Evolutionary conservation across 139 green algal species (phyloP).

Genomic region (Desmodesmus armatus): DNA sequence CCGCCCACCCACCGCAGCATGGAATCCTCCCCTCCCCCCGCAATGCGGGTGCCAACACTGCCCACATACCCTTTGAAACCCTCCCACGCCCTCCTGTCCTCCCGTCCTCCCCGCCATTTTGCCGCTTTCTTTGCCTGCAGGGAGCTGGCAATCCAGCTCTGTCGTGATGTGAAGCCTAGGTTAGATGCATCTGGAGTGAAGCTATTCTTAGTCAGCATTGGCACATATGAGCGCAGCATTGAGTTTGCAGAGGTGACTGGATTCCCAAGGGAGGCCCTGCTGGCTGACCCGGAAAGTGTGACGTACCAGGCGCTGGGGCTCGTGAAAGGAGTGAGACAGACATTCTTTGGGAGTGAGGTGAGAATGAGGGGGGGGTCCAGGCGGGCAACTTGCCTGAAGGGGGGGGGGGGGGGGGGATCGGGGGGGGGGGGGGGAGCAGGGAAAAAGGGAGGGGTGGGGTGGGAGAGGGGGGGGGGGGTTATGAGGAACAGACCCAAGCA

Average conservation of each 20-base stretch:
- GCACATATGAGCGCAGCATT: conserved; percentile 70
- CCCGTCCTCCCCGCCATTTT: neutral
- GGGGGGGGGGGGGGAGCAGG: too few relatives aligned
- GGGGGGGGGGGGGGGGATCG: too few relatives aligned
- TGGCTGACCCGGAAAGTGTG: conserved; percentile 82
- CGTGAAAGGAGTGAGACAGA: conserved; percentile 63
- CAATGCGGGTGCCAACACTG: too few relatives aligned
- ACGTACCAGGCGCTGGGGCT: conserved; percentile 83
- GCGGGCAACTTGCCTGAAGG: too few relatives aligned
- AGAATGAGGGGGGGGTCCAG: neutral
- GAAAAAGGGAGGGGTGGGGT: neutral
- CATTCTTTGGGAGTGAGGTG: conserved; percentile 67
- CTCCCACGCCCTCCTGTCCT: neutral
- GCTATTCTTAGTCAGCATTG: conserved; percentile 81
- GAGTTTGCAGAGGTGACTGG: conserved; percentile 80
- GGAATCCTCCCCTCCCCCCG: too few relatives aligned
- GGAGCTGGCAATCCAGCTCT: conserved; percentile 84
- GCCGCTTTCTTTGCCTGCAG: conserved; percentile 13
- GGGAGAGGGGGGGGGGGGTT: too few relatives aligned
- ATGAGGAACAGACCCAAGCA: neutral
- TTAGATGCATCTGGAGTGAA: conserved; percentile 71
- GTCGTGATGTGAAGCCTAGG: conserved; percentile 79
- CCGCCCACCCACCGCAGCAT: too few relatives aligned
- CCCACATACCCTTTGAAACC: too few relatives aligned
- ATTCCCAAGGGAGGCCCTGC: conserved; percentile 78